These are phyloP conservation scores for Cutaneotrichosporon curvatum DNA, from an alignment of 1,284 basidiomycete genomes.

Conservation along the genomic window DNA sequence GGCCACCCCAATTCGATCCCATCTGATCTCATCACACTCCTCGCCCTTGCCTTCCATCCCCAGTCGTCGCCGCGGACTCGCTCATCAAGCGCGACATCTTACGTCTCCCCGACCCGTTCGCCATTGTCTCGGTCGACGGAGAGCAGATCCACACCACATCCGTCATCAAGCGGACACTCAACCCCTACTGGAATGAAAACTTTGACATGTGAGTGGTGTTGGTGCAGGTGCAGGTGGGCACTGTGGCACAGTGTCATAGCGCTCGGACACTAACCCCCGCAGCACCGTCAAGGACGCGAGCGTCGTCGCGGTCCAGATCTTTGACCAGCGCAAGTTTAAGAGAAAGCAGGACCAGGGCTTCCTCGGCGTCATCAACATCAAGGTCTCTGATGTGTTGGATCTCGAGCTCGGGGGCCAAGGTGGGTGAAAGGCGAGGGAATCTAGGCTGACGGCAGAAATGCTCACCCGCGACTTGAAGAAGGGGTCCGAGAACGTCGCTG, in stretches of 20 bases:
- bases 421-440: constrained; percentile 52
- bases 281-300: constrained; percentile 85
- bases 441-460: constrained; percentile 55
- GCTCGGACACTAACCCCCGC: too few relatives aligned
- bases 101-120: constrained; percentile 86
- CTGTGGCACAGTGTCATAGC: too few relatives aligned
- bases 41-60: not conserved
- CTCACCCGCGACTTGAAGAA: constrained; percentile 75
- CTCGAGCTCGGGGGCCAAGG: constrained; percentile 82
- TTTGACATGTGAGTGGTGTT: constrained; percentile 63
- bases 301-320: constrained; percentile 87
- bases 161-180: constrained; percentile 80
- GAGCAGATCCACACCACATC: constrained; percentile 89
- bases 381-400: constrained; percentile 82
- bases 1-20: not conserved
- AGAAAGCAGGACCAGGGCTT: constrained; percentile 79
- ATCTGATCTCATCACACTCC: not conserved
- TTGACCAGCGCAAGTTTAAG: constrained; percentile 96
- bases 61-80: constrained; percentile 83
- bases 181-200: constrained; percentile 90
- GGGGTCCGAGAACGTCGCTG: constrained; percentile 76
- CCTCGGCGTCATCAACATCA: constrained; percentile 85
- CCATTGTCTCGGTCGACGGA: constrained; percentile 87
- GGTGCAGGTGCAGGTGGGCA: too few relatives aligned
- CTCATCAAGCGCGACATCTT: constrained; percentile 85